Evolutionary conservation across 2,329 filamentous ascomycete genomes (phyloP).

Genomic region (Aspergillus sp.): DNA sequence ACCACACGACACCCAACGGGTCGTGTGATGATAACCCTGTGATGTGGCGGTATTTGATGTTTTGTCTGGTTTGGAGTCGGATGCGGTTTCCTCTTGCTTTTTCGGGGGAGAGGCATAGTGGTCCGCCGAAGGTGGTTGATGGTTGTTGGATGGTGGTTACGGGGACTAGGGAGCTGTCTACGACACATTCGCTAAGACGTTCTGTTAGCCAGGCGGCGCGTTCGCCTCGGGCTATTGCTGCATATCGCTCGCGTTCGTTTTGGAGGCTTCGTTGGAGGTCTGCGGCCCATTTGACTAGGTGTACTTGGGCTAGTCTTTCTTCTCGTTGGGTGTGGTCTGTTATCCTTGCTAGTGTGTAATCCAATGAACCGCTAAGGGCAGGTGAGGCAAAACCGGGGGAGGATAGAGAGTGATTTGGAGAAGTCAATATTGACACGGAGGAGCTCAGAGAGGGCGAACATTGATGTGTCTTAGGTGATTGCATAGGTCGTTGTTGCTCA

Average conservation of each 20-base stretch:
- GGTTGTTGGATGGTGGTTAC: constrained; percentile 34
- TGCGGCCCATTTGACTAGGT: constrained; percentile 72
- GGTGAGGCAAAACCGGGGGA: constrained; percentile 22
- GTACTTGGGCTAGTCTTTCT: constrained; percentile 59
- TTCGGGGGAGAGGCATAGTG: constrained; percentile 17
- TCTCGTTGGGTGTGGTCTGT: constrained; percentile 54
- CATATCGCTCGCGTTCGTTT: constrained; percentile 64
- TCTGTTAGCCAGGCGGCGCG: constrained; percentile 64
- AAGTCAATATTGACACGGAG: constrained; percentile 21
- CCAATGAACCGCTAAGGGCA: constrained; percentile 29
- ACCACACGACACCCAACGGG: constrained; percentile 68
- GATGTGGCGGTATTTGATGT: constrained; percentile 26
- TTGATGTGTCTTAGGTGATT: constrained; percentile 12
- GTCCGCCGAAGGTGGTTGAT: constrained; percentile 22
- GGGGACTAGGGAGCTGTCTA: constrained; percentile 57
- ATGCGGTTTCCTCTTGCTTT: constrained; percentile 19
- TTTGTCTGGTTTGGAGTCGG: constrained; percentile 17
- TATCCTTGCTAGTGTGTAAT: constrained; percentile 56
- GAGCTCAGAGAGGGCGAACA: constrained; percentile 8
- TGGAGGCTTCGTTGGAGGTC: constrained; percentile 71
- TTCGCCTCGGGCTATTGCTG: constrained; percentile 56
- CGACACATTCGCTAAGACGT: constrained; percentile 58
- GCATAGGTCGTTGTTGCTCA: constrained; percentile 11
- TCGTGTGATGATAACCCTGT: constrained; percentile 54
- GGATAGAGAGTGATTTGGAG: constrained; percentile 19